Evolutionary conservation across 169 alveolate species (phyloP).

Genomic region (Cryptosporidium parvum): DNA sequence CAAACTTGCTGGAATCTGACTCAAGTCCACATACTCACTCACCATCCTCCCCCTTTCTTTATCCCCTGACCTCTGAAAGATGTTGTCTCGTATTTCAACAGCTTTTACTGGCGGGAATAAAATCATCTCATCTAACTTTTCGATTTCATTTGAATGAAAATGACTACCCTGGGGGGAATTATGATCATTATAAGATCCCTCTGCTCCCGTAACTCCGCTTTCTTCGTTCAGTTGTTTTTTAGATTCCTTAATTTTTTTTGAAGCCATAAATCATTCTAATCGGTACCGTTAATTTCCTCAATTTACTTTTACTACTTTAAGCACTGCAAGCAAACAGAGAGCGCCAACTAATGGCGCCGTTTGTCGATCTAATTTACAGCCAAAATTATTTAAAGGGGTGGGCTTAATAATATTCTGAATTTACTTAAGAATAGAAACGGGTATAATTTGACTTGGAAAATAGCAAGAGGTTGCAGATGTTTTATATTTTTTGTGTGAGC

Average conservation of each 20-base stretch:
- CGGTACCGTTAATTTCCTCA: not conserved
- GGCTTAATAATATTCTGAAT: not conserved
- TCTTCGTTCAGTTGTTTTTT: not conserved
- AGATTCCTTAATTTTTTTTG: not conserved
- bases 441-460: not conserved
- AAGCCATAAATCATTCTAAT: not conserved
- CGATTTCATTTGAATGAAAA: slow-evolving; percentile 2
- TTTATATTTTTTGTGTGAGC: not conserved
- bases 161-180: not conserved
- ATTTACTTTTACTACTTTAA: not conserved
- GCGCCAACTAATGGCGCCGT: not conserved
- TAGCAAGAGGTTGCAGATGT: not conserved
- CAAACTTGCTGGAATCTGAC: slow-evolving; percentile 12
- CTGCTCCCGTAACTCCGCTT: not conserved
- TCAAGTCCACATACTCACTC: slow-evolving; percentile 11
- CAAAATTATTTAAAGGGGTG: slow-evolving; percentile 1
- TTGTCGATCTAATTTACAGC: slow-evolving; percentile 6
- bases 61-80: not conserved
- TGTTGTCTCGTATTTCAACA: not conserved
- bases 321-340: slow-evolving; percentile 4
- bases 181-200: not conserved
- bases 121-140: not conserved
- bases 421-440: too few species aligned
- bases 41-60: slow-evolving; percentile 11
- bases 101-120: not conserved